Base-by-base conservation (phyloP, 768 basidiomycete genomes). In the Cyathus striatus region DNA sequence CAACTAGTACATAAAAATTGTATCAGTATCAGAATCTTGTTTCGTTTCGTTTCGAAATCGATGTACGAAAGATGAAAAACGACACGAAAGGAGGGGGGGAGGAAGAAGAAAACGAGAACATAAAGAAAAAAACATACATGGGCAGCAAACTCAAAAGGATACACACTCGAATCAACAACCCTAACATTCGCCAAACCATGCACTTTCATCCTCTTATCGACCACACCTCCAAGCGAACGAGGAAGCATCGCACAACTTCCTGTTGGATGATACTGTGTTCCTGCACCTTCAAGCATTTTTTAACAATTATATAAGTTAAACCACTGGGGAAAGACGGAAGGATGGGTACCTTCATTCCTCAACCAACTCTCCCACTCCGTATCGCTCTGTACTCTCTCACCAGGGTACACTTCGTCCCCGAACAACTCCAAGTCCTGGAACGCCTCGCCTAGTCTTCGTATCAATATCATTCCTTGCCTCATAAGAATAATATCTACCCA, bases 381-480 rank as follows among this genome's bases (percentile, higher is more conserved):
- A 53, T 87, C 83, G 2, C 73, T 72, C 23, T 63, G 58, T 14
- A 83, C 38, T 16, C 17, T 37, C 0, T 52, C 45, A 0, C 61
- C 59, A 1, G 61, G 61, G 2, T 26, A 23, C 5, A 49, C 32
- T 36, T 61, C 59, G 63, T 17, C 52, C 40, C 5, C 72, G 27
- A 81, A 55, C 10, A 61, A 56, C n/a, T n/a, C n/a, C n/a, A n/a
- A n/a, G 2, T 54, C 44, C 27, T 62, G 68, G 9, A 83, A 59
- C 1, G 82, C 81, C 2, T 60, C 59, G 1, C 75, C 79, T 34
- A 86, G 49, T 42, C 53, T 69, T 22, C 83, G 73, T 20, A 74
- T 78, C 42, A 86, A 69, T 56, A 78, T 79, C 38, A 82, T 59
- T 24, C 78, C 82, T 56, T 81, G 75, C 26, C 81, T 72, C 43